Evolutionary conservation across 2,329 filamentous ascomycete genomes (phyloP).

Genomic region (Rhytidhysteron rufulum): DNA sequence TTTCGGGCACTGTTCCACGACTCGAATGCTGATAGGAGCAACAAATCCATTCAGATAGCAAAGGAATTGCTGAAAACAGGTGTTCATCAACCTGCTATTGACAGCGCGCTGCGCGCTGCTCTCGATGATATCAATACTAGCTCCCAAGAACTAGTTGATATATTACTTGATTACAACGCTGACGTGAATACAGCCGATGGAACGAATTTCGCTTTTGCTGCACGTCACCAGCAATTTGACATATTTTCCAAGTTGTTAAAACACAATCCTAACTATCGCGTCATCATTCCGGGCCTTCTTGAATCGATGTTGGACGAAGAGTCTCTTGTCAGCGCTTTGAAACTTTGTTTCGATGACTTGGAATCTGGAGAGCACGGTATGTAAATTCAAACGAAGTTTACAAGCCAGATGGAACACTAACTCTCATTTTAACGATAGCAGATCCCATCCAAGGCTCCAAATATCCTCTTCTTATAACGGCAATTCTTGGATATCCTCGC

Average conservation of each 20-base stretch:
- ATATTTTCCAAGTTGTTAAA: slow-evolving; percentile 24
- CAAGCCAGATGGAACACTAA: too few species aligned
- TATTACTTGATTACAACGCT: slow-evolving; percentile 23
- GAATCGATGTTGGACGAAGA: slow-evolving; percentile 50
- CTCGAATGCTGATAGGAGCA: slow-evolving; percentile 1
- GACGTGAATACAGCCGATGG: slow-evolving; percentile 29
- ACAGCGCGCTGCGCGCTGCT: slow-evolving; percentile 19
- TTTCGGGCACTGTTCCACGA: slow-evolving; percentile 24
- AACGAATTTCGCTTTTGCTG: slow-evolving; percentile 26
- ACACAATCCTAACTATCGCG: slow-evolving; percentile 47
- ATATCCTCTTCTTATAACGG: slow-evolving; percentile 18
- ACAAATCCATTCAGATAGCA: slow-evolving; percentile 12
- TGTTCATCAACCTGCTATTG: slow-evolving; percentile 23
- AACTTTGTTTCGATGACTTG: slow-evolving; percentile 58
- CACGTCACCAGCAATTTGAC: slow-evolving; percentile 15
- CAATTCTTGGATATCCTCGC: slow-evolving; percentile 23
- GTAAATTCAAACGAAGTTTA: too few species aligned
- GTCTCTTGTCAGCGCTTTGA: slow-evolving; percentile 38
- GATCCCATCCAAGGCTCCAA: slow-evolving; percentile 9
- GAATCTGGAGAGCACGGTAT: too few species aligned
- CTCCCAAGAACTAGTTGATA: slow-evolving; percentile 14
- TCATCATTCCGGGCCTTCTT: slow-evolving; percentile 57
- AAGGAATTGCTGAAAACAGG: slow-evolving; percentile 21
- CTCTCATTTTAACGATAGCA: slow-evolving; percentile 18
- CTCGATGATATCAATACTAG: slow-evolving; percentile 13